phyloP scores from a whole-genome alignment of 768 basidiomycete genomes.

The Pleurotus tuber-regium region DNA sequence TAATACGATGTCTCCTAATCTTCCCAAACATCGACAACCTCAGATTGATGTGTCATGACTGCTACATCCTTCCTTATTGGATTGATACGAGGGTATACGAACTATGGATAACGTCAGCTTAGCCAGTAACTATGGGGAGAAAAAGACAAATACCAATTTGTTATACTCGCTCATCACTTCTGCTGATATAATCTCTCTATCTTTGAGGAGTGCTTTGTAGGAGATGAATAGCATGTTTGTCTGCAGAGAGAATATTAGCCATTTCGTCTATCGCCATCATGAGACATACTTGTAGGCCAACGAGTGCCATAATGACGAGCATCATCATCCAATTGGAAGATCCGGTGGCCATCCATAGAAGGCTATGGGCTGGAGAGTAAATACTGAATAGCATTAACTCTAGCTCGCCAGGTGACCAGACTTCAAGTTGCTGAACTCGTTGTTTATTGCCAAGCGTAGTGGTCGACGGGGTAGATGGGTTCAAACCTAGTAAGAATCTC shows the following conservation, averaged over 20 bases:
- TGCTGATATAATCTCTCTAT: constrained; percentile 68
- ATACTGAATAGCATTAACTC: constrained; percentile 68
- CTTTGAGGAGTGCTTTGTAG: constrained; percentile 68
- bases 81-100: constrained; percentile 80
- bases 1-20: constrained; percentile 26
- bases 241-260: constrained; percentile 36
- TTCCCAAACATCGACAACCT: constrained; percentile 65
- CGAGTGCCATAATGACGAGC: constrained; percentile 62
- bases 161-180: constrained; percentile 88
- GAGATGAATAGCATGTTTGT: constrained; percentile 47
- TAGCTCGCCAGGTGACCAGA: constrained; percentile 75
- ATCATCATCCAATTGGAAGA: constrained; percentile 77
- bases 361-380: constrained; percentile 75
- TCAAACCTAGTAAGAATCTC: constrained; percentile 67
- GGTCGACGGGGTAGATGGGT: constrained; percentile 37
- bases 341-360: constrained; percentile 71
- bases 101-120: constrained; percentile 39
- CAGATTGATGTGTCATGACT: constrained; percentile 84
- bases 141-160: constrained; percentile 50
- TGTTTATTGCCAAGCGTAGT: constrained; percentile 35
- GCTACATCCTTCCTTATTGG: constrained; percentile 75
- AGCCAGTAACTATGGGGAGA: neutral
- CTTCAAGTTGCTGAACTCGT: constrained; percentile 72
- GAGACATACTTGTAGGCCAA: constrained; percentile 59
- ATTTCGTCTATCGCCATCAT: neutral